These are phyloP conservation scores for Psilocybe azurescens DNA, from an alignment of 768 basidiomycete genomes.

Conservation along the genomic window DNA sequence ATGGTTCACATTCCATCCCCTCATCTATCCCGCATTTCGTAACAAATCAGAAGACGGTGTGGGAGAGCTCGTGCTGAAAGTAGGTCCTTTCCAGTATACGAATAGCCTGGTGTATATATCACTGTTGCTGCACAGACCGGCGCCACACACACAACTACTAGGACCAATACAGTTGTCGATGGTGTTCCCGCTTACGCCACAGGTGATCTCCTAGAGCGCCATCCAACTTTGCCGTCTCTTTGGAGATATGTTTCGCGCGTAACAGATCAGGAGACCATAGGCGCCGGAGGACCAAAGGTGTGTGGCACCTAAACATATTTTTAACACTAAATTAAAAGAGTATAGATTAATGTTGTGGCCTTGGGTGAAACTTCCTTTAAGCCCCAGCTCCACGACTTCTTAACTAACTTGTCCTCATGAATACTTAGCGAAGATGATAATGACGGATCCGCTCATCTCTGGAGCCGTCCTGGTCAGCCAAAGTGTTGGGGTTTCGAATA, in stretches of 20 bases:
- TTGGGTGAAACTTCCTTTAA: slow-evolving; percentile 2
- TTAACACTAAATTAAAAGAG: not conserved
- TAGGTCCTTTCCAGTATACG: not conserved
- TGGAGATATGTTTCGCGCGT: slow-evolving; percentile 5
- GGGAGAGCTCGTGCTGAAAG: slow-evolving; percentile 2
- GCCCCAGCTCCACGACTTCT: too few relatives aligned
- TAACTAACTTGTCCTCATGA: not conserved
- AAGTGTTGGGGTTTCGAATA: not conserved
- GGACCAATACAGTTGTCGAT: not conserved
- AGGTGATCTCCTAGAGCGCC: slow-evolving; percentile 1
- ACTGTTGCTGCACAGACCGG: not conserved
- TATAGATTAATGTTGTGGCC: slow-evolving; percentile 11
- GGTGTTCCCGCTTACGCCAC: not conserved
- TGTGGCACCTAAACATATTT: not conserved
- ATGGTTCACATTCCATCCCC: not conserved
- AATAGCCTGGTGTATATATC: not conserved
- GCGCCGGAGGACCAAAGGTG: not conserved
- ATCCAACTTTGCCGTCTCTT: not conserved
- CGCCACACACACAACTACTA: slow-evolving; percentile 2
- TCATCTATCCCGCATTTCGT: not conserved
- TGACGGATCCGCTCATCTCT: slow-evolving; percentile 4
- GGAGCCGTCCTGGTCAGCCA: slow-evolving; percentile 1
- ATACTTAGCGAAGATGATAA: not conserved
- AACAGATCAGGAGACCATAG: slow-evolving; percentile 6
- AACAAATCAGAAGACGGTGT: not conserved